These are phyloP conservation scores for Plasmodium knowlesi DNA, from an alignment of 169 alveolate species.

Conservation along the genomic window DNA sequence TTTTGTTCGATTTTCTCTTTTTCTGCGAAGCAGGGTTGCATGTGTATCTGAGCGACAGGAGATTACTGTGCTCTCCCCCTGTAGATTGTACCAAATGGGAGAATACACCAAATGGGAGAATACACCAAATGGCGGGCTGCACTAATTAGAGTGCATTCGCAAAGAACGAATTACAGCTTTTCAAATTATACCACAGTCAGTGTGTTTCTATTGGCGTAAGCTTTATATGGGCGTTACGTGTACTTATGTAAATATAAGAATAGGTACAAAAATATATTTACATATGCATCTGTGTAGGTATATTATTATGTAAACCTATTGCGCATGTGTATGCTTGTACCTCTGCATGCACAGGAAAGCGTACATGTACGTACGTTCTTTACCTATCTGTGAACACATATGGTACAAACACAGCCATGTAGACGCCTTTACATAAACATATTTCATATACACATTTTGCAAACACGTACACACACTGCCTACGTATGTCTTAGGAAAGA, in stretches of 20 bases:
- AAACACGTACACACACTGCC: neutral
- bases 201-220: neutral
- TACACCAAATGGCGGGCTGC: neutral
- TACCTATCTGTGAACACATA: neutral
- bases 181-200: neutral
- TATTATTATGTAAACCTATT: neutral
- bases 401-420: neutral
- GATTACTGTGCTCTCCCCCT: neutral
- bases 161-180: neutral
- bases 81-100: neutral
- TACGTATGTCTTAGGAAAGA: constrained; percentile 1
- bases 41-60: neutral
- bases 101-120: neutral
- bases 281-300: neutral
- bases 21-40: neutral
- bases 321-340: neutral
- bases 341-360: neutral
- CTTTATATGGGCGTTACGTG: neutral
- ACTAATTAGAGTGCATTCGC: neutral
- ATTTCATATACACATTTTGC: neutral
- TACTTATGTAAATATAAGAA: neutral
- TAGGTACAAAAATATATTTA: neutral
- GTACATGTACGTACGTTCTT: neutral
- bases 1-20: neutral
- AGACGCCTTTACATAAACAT: neutral